Conservation (phyloP, 192 early-diverging fungal species). For the Kappamyces sp. region DNA sequence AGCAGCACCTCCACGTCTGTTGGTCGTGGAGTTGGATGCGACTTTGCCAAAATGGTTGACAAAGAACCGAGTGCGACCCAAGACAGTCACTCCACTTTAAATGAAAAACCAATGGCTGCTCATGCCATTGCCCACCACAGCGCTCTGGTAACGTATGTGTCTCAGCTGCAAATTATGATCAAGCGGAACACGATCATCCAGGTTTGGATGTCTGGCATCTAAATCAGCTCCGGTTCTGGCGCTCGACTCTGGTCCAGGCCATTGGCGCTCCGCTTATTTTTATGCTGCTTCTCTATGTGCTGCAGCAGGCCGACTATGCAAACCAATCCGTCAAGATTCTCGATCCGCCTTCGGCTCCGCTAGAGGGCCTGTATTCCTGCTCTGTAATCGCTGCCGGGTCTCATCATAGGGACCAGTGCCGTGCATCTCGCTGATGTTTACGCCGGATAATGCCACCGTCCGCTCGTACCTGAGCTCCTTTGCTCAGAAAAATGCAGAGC, state of each 20-base stretch:
- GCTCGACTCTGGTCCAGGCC: slow-evolving; percentile 48
- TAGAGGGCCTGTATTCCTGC: slow-evolving; percentile 15
- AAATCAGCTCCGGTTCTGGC: slow-evolving; percentile 36
- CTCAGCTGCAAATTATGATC: slow-evolving; percentile 61
- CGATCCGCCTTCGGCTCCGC: slow-evolving; percentile 10
- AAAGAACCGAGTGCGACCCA: no score
- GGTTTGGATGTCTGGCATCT: slow-evolving; percentile 28
- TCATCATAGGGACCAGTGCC: slow-evolving; percentile 16
- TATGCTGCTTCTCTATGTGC: slow-evolving; percentile 49
- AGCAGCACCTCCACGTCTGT: no score
- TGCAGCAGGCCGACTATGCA: slow-evolving; percentile 30
- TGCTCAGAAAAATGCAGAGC: slow-evolving; percentile 7
- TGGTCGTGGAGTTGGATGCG: no score
- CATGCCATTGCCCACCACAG: no score
- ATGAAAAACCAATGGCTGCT: no score
- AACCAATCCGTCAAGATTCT: slow-evolving; percentile 9
- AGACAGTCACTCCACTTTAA: no score
- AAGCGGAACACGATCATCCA: slow-evolving; percentile 61
- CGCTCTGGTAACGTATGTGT: slow-evolving; percentile 3
- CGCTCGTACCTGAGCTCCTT: slow-evolving; percentile 4
- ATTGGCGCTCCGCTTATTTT: slow-evolving; percentile 53
- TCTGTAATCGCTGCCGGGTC: background rate
- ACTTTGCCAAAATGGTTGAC: no score
- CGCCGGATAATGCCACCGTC: slow-evolving; percentile 28
- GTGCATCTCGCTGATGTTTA: slow-evolving; percentile 52